phyloP scores from a whole-genome alignment of 106 monocot species.

The Narthecium ossifragum region DNA sequence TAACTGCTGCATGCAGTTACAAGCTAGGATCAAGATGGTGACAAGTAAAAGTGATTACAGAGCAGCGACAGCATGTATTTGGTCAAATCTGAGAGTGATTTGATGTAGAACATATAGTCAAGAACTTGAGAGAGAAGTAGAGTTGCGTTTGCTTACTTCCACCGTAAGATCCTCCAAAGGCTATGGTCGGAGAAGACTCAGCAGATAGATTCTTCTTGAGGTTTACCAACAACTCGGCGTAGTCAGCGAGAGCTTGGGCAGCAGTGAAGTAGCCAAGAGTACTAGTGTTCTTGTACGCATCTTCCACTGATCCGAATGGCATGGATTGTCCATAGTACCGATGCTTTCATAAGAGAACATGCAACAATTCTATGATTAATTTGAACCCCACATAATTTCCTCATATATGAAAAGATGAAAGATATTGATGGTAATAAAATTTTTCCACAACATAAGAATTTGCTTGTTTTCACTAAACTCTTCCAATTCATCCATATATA shows the following conservation, averaged over 20 bases:
- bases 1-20: not conserved
- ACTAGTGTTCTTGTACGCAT: slow-evolving; percentile 17
- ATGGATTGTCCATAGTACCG: slow-evolving; percentile 32
- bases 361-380: not conserved
- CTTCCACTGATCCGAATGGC: slow-evolving; percentile 18
- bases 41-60: too few relatives aligned
- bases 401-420: too few relatives aligned
- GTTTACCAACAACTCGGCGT: slow-evolving; percentile 15
- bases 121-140: too few relatives aligned
- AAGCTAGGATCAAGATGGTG: too few relatives aligned
- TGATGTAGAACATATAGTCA: too few relatives aligned
- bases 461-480: too few relatives aligned
- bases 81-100: too few relatives aligned
- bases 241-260: slow-evolving; percentile 31
- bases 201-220: slow-evolving; percentile 25
- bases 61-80: too few relatives aligned
- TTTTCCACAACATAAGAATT: too few relatives aligned
- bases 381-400: too few relatives aligned
- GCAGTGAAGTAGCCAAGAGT: slow-evolving; percentile 33
- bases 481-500: too few relatives aligned
- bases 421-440: too few relatives aligned
- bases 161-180: slow-evolving; percentile 23
- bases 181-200: slow-evolving; percentile 16
- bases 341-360: slow-evolving; percentile 9
- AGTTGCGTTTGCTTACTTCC: slow-evolving; percentile 29